phyloP scores from a whole-genome alignment of 805 yeast species.

The Lachancea dasiensis region DNA sequence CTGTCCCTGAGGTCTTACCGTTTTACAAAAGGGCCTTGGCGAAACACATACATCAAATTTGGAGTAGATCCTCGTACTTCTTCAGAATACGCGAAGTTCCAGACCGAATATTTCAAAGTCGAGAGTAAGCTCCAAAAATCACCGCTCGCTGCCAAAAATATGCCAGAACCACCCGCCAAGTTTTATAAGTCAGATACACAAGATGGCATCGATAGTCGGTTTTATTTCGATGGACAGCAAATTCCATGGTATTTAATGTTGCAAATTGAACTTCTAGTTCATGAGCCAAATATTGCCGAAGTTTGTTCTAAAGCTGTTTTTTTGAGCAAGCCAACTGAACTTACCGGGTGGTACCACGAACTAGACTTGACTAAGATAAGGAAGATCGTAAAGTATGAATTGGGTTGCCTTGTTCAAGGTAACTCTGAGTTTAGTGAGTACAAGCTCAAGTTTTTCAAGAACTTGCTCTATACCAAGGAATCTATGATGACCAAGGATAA shows the following conservation, averaged over 20 bases:
- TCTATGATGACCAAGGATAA: constrained; percentile 29
- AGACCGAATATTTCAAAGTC: constrained; percentile 71
- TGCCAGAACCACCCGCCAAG: constrained; percentile 28
- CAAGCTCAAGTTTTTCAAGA: constrained; percentile 35
- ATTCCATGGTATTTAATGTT: constrained; percentile 66
- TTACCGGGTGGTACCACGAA: constrained; percentile 69
- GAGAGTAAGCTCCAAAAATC: constrained; percentile 26
- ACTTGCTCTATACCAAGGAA: constrained; percentile 39
- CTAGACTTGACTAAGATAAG: constrained; percentile 60
- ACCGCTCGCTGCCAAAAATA: constrained; percentile 26
- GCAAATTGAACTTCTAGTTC: constrained; percentile 74
- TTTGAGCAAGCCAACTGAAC: constrained; percentile 39
- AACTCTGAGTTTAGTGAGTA: constrained; percentile 39
- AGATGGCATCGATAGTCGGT: constrained; percentile 38
- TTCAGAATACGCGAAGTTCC: constrained; percentile 53
- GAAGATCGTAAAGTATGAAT: constrained; percentile 63
- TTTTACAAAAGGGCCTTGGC: constrained; percentile 90
- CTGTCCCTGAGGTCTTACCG: constrained; percentile 79
- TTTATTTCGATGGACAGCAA: constrained; percentile 65
- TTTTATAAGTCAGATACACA: constrained; percentile 31
- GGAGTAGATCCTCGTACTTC: constrained; percentile 73
- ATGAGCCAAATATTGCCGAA: constrained; percentile 49
- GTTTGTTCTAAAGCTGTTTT: constrained; percentile 43
- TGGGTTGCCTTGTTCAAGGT: constrained; percentile 51
- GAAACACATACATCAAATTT: constrained; percentile 72